Conservation (phyloP, 495 filamentous ascomycete genomes). For the Aspergillus sparsus region DNA sequence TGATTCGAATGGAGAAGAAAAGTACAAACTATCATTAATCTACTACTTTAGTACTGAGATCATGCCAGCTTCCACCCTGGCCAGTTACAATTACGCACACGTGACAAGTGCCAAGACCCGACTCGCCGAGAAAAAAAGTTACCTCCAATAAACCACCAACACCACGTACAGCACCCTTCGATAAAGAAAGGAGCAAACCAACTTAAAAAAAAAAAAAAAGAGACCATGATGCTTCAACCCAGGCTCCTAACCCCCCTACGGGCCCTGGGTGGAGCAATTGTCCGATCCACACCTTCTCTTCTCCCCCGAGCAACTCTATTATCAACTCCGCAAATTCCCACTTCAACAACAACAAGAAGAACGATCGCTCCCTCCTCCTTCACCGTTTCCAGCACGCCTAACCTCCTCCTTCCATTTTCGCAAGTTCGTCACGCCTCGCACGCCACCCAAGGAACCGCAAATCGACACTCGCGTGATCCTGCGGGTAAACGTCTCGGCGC, state of each 20-base stretch:
- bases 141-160: slow-evolving; percentile 12
- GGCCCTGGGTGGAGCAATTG: slow-evolving; percentile 42
- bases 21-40: too few relatives aligned
- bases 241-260: slow-evolving; percentile 44
- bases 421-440: slow-evolving; percentile 76
- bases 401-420: slow-evolving; percentile 38
- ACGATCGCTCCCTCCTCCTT: slow-evolving; percentile 16
- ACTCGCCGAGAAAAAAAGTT: slow-evolving; percentile 37
- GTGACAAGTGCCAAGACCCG: slow-evolving; percentile 36
- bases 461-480: slow-evolving; percentile 75
- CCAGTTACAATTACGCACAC: slow-evolving; percentile 13
- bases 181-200: background rate
- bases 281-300: slow-evolving; percentile 30
- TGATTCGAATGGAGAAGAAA: too few relatives aligned
- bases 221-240: slow-evolving; percentile 43
- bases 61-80: slow-evolving; percentile 13
- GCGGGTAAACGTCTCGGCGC: slow-evolving; percentile 92
- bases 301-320: slow-evolving; percentile 25
- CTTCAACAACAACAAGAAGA: slow-evolving; percentile 35
- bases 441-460: slow-evolving; percentile 84
- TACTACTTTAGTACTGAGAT: background rate
- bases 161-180: background rate
- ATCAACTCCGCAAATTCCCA: slow-evolving; percentile 38
- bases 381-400: slow-evolving; percentile 28
- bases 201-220: slow-evolving; percentile 13